Evolutionary conservation across 371 early-diverging fungal species (phyloP).

Genomic region (Rhizomucor pusillus): DNA sequence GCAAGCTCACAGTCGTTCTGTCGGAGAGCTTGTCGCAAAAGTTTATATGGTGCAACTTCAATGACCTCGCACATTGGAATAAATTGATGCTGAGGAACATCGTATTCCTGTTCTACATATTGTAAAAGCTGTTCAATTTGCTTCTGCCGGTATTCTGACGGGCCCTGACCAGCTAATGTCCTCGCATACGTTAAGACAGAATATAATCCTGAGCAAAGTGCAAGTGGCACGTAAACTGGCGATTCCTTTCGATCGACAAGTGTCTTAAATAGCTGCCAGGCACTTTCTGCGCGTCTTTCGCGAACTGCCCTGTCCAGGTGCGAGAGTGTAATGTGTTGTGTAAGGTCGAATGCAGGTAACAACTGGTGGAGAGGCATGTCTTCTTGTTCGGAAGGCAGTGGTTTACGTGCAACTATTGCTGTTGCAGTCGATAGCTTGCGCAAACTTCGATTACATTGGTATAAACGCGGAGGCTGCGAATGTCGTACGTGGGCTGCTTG

Average conservation of each 20-base stretch:
- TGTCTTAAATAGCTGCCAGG: constrained; percentile 39
- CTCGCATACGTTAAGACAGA: constrained; percentile 34
- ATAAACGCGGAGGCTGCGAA: not conserved
- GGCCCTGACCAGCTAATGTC: constrained; percentile 9
- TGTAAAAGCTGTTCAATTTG: constrained; percentile 30
- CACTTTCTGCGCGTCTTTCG: constrained; percentile 34
- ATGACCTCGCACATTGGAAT: constrained; percentile 19
- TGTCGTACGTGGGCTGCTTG: constrained; percentile 1
- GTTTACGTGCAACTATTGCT: constrained; percentile 1
- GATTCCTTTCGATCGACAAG: constrained; percentile 21
- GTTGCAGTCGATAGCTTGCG: constrained; percentile 1
- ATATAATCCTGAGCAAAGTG: constrained; percentile 29
- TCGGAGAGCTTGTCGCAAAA: constrained; percentile 20
- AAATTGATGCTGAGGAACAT: constrained; percentile 17
- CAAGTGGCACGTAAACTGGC: constrained; percentile 22
- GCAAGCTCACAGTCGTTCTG: constrained; percentile 10
- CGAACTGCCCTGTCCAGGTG: constrained; percentile 39
- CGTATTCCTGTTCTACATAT: constrained; percentile 25
- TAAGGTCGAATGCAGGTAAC: constrained; percentile 15
- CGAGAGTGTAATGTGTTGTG: constrained; percentile 20
- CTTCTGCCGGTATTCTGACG: constrained; percentile 18
- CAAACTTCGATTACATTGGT: not conserved
- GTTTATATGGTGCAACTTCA: constrained; percentile 31
- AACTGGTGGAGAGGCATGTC: not conserved
- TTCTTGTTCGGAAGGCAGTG: constrained; percentile 6